Evolutionary conservation across 2,329 filamentous ascomycete species (phyloP), one percentile per base, ranked within the genome.

Genomic region (Monosporascus cannonballus): DNA sequence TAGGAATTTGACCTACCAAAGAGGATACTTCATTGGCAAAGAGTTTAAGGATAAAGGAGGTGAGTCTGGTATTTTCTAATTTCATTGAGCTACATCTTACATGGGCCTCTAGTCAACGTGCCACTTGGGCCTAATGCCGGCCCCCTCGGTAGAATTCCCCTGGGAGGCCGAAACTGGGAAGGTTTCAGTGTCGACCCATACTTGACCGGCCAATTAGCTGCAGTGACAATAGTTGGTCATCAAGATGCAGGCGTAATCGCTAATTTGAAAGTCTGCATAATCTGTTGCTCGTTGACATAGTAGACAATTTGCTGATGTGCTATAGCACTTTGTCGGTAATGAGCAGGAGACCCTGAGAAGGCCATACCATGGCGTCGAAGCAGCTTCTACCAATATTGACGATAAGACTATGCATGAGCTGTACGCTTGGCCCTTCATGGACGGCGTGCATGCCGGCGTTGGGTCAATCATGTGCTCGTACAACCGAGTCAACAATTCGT

Each of bases 241-340:
- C 89, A 94, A 65, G 82, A 85, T 62, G 84, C 85, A 3, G 89
- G 89, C 61, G 84, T 93, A 38, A 87, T 95, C 66, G 88, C 90
- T 52, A 89, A 85, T 72, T 84, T 76, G 76, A 93, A 80, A 68
- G 74, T 74, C 38, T 30, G 51, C 6, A 1, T 36, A 22, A 17
- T 14, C 24, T 3, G 3, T 22, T 25, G 3, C 14, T 41, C 14
- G 39, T 36, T 25, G 4, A 46, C 6, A 18, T 17, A 24, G 42
- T 25, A 39, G 46, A 42, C 14, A 25, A 22, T 15, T 24, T 42
- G 9, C 52, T 56, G 53, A 59, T 56, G 59, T 75, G 56, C 27
- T 64, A 69, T 36, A 83, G 66, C 82, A 86, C 59, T 78, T 75
- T 53, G 78, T 85, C 42, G 78, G 70, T 17, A 83, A 86, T 51